Evolutionary conservation across 495 filamentous ascomycete genomes (phyloP), one percentile per base, ranked within the genome.

Genomic region (Penicillium coprophilum): DNA sequence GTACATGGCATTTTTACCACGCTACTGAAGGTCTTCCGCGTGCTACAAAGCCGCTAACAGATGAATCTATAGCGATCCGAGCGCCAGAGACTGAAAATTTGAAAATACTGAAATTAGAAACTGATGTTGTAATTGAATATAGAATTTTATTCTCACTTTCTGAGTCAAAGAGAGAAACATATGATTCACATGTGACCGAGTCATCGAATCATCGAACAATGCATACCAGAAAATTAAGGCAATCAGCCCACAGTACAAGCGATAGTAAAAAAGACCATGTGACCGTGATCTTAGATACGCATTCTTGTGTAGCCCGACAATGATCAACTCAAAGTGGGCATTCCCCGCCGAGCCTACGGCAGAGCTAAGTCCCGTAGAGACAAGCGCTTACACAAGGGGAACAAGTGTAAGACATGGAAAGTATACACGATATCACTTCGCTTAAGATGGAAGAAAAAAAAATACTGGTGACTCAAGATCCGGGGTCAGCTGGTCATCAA

Each of bases 401-500:
- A 17, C 38, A 41, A 21, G 17, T 13, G 30, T 52, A 27, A 52
- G 50, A 41, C 36, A 52, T 49, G 30, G 30, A n/a, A 36, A 49
- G 20, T 47, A 46, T 46, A 17, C 7, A 20, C 17, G n/a, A 41
- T 4, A 20, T 1, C 20, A 11, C 20, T 23, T 43, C 11, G 10
- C 40, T 32, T 17, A 19, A 20, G 17, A 27, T 2, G 6, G 6
- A 6, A n/a, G 28, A 28, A 46, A 8, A 46, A 2, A 46, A 17
- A 23, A 7, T 5, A 20, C 12, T 4, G 51, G 52, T 54, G 52
- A 54, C 52, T 54, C 43, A 46, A 54, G 43, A 46, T 54, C 38
- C 8, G 23, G 8, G 43, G 32, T 54, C 52, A 54, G 52, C 52
- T 54, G 52, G 43, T 46, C 52, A 54, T 39, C 34, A 21, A 19